phyloP scores from a whole-genome alignment of 805 yeast genomes.

The Saccharomycopsis fodiens region DNA sequence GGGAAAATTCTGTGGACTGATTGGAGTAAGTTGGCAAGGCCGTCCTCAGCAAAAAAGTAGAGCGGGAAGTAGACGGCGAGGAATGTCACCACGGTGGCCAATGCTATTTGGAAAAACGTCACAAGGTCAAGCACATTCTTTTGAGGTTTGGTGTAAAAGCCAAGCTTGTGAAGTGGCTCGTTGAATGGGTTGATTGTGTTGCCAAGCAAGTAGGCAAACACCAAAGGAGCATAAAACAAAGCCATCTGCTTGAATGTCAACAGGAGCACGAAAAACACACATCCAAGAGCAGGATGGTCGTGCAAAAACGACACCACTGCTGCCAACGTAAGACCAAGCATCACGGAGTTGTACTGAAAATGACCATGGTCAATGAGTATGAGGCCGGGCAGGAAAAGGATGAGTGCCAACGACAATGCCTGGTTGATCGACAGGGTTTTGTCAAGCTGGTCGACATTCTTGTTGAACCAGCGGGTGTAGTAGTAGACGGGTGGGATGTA shows the following conservation, averaged over 20 bases:
- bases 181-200: slow-evolving; percentile 20
- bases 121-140: slow-evolving; percentile 41
- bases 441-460: slow-evolving; percentile 32
- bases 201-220: slow-evolving; percentile 65
- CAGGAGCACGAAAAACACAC: slow-evolving; percentile 70
- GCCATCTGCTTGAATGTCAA: slow-evolving; percentile 94
- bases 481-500: slow-evolving; percentile 77
- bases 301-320: slow-evolving; percentile 59
- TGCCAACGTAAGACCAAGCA: slow-evolving; percentile 78
- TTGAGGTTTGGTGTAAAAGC: slow-evolving; percentile 1
- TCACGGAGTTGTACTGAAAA: slow-evolving; percentile 89
- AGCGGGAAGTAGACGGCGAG: slow-evolving; percentile 53
- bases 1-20: slow-evolving; percentile 79
- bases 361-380: slow-evolving; percentile 93
- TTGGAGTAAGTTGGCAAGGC: slow-evolving; percentile 30
- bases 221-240: slow-evolving; percentile 81
- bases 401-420: slow-evolving; percentile 64
- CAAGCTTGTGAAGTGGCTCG: slow-evolving; percentile 14
- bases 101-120: slow-evolving; percentile 53
- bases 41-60: slow-evolving; percentile 35
- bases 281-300: slow-evolving; percentile 58
- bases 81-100: slow-evolving; percentile 54
- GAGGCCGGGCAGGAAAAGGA: slow-evolving; percentile 79
- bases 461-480: slow-evolving; percentile 66
- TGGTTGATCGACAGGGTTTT: slow-evolving; percentile 63